These are phyloP conservation scores for Malassezia caprae DNA, from an alignment of 1,284 basidiomycete species.

Conservation along the genomic window DNA sequence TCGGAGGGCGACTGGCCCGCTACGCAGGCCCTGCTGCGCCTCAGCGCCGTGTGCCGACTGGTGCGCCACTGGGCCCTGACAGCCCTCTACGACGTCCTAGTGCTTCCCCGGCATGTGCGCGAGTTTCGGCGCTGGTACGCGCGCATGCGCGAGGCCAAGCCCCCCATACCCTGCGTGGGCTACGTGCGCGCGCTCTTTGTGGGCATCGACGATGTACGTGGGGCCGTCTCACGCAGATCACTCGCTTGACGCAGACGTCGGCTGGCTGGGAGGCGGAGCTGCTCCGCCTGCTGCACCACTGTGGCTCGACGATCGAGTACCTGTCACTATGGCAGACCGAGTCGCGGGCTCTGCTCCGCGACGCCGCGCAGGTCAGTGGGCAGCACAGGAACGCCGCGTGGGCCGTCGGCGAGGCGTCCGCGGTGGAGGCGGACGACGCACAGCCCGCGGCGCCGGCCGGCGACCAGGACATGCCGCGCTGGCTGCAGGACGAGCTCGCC, in stretches of 20 bases:
- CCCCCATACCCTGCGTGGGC: slow-evolving; percentile 32
- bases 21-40: slow-evolving; percentile 24
- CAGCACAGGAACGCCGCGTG: slow-evolving; percentile 21
- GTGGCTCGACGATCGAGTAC: slow-evolving; percentile 30
- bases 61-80: slow-evolving; percentile 32
- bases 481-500: slow-evolving; percentile 36
- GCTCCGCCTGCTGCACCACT: slow-evolving; percentile 37
- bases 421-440: background rate
- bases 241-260: slow-evolving; percentile 33
- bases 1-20: slow-evolving; percentile 25
- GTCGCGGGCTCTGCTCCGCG: slow-evolving; percentile 35
- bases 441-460: slow-evolving; percentile 1
- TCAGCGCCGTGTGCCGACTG: slow-evolving; percentile 25
- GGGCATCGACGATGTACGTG: slow-evolving; percentile 31
- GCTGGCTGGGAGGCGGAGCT: slow-evolving; percentile 45
- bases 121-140: slow-evolving; percentile 43
- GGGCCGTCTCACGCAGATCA: slow-evolving; percentile 16
- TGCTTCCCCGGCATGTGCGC: slow-evolving; percentile 40
- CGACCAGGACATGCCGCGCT: slow-evolving; percentile 37
- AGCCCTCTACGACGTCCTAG: slow-evolving; percentile 31
- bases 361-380: slow-evolving; percentile 33
- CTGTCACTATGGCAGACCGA: slow-evolving; percentile 43
- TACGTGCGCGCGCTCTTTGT: slow-evolving; percentile 31
- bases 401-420: slow-evolving; percentile 24
- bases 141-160: slow-evolving; percentile 26